A percentile compares a stretch with the other conserved stretches of the same genome.
Conservation (phyloP, 192 early-diverging fungal genomes). For the Allomyces macrogynus region DNA sequence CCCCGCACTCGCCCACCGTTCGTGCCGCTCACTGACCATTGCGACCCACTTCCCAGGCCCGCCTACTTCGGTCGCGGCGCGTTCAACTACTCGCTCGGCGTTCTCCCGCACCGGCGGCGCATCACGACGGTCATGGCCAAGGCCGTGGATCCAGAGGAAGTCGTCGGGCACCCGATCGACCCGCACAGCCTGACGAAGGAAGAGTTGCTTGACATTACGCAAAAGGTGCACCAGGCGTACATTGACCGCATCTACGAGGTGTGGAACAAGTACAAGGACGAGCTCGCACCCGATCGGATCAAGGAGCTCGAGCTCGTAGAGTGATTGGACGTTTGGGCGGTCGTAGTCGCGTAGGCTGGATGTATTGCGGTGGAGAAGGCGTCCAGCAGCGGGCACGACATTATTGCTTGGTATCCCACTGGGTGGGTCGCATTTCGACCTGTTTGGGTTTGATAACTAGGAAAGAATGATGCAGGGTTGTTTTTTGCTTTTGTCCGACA, state of each 20-base stretch:
- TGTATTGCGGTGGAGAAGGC: too few species aligned
- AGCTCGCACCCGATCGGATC: constrained; percentile 39
- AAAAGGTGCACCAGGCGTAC: constrained; percentile 31
- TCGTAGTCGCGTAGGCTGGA: too few species aligned
- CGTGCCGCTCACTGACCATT: too few species aligned
- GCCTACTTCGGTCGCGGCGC: background rate
- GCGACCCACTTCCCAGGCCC: too few species aligned
- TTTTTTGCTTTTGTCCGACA: too few species aligned
- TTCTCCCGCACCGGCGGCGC: background rate
- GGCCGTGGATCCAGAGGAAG: background rate
- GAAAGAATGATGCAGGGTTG: too few species aligned
- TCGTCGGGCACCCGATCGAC: constrained; percentile 43
- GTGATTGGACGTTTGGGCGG: constrained; percentile 10
- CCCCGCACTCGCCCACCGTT: constrained; percentile 62
- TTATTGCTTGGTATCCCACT: too few species aligned
- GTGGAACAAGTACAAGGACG: constrained; percentile 50
- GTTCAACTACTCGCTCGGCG: background rate
- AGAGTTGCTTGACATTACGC: constrained; percentile 22
- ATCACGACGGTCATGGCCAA: background rate
- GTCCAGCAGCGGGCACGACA: too few species aligned
- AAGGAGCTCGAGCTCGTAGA: constrained; percentile 44
- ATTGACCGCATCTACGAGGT: constrained; percentile 40
- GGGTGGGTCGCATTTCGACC: too few species aligned
- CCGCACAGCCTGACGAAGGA: constrained; percentile 28
- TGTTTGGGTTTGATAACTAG: too few species aligned